Percentiles rank a stretch among this genome's conserved stretches.
phyloP scores from a whole-genome alignment of 2,329 filamentous ascomycete genomes.

The Pezicula carpinea region DNA sequence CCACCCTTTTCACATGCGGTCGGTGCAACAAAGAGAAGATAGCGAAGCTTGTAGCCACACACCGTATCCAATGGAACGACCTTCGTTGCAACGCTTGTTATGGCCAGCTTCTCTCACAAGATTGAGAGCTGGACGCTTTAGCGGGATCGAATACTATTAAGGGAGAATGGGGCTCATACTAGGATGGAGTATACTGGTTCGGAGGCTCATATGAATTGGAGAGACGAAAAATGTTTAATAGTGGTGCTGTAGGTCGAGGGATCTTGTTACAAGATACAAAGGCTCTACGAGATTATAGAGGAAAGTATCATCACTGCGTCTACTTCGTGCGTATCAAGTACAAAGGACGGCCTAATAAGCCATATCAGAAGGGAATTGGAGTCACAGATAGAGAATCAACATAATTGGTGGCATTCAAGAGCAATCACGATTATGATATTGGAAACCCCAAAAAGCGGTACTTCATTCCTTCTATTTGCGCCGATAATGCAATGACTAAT shows the following conservation, averaged over 20 bases:
- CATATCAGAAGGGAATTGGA: background rate
- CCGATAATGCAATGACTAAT: background rate
- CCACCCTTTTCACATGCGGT: conserved; percentile 11
- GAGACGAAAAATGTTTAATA: background rate
- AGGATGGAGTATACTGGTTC: background rate
- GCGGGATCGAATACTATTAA: background rate
- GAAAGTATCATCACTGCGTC: background rate
- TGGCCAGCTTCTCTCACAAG: conserved; percentile 1
- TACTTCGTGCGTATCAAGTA: background rate
- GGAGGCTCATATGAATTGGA: background rate
- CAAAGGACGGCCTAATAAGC: background rate
- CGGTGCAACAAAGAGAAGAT: conserved; percentile 14
- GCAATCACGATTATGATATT: background rate
- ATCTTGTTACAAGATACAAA: background rate
- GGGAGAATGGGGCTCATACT: conserved; percentile 1
- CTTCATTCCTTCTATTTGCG: conserved; percentile 1
- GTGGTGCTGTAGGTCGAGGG: background rate
- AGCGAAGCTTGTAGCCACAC: conserved; percentile 10
- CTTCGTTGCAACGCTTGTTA: conserved; percentile 9
- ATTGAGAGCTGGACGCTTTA: background rate
- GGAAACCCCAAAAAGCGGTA: background rate
- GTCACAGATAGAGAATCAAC: background rate
- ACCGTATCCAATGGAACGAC: conserved; percentile 9
- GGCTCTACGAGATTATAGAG: background rate
- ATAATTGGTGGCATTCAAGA: background rate